Evolutionary conservation across 1,284 basidiomycete genomes (phyloP), one percentile per base, ranked within the genome.

Genomic region (Sparassis latifolia): DNA sequence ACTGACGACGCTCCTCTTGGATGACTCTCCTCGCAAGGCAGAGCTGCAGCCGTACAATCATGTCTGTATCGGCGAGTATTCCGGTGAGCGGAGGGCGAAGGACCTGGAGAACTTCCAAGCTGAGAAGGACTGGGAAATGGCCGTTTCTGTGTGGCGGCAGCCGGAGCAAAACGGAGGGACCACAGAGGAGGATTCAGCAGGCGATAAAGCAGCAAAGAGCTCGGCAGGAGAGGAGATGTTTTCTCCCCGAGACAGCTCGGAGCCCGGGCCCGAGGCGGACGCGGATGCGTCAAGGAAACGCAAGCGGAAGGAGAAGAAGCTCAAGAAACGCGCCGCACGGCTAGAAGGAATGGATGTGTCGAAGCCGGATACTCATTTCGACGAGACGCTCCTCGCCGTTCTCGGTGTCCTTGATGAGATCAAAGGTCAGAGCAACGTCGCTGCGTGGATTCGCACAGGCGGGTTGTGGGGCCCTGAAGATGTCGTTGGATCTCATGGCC

Each of bases 11-110:
- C 66, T 94, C 20, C 76, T 94, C 12, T 73, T 94, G 10, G 91
- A 94, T 61, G 91, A 94, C 63, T 90, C 89, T 2, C 77, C 79
- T 5, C 72, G 74, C 42, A 94, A 94, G 64, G 90, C 89, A 0
- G 74, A 71, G 20, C 69, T 89, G 32, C 92, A 94, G 61, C 91
- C 90, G 0, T 86, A 78, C 69, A 92, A 88, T 61, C 89, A 92
- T 59, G 67, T 91, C 12, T 86, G 82, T 58, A 75, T 92, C 52
- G 72, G 70, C 2, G 89, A 91, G 61, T 92, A 90, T 60, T 70
- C 74, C 6, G 66, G 66, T 1, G 62, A 65, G 3, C 66, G 68
- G 58, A 74, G 83, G 10, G 66, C 65, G 28, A 58, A 56, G 10
- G 84, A 86, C 61, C 51, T 83, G 12, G 65, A 56, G 9, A 53